A percentile compares a stretch with the other conserved stretches of the same genome.
Conservation (phyloP, 495 filamentous ascomycete species). For the Xylaria nigripes region DNA sequence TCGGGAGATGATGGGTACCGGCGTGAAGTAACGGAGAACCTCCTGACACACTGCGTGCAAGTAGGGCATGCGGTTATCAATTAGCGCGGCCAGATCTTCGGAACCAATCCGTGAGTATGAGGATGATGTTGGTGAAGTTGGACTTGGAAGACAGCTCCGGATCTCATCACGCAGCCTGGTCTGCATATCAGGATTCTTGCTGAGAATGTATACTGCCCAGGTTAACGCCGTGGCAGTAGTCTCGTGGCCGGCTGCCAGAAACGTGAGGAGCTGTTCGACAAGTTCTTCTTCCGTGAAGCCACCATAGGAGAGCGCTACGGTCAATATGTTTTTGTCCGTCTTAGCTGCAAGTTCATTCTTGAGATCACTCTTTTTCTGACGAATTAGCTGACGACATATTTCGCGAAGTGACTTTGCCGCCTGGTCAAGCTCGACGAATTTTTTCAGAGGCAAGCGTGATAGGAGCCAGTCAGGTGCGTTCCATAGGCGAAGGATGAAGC, state of each 20-base stretch:
- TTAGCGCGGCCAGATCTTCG: not conserved
- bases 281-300: slow-evolving; percentile 64
- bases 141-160: slow-evolving; percentile 47
- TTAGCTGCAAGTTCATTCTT: slow-evolving; percentile 38
- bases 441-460: slow-evolving; percentile 44
- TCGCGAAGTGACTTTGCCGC: slow-evolving; percentile 48
- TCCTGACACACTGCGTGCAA: slow-evolving; percentile 32
- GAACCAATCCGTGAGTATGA: not conserved
- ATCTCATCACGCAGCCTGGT: slow-evolving; percentile 31
- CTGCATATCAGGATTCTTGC: slow-evolving; percentile 31
- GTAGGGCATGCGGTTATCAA: slow-evolving; percentile 20
- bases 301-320: slow-evolving; percentile 59
- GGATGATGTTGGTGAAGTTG: slow-evolving; percentile 2
- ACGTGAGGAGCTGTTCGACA: slow-evolving; percentile 75
- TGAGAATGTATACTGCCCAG: slow-evolving; percentile 33
- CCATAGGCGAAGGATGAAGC: slow-evolving; percentile 30
- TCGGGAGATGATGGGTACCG: slow-evolving; percentile 29
- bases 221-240: slow-evolving; percentile 33
- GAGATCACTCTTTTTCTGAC: slow-evolving; percentile 49
- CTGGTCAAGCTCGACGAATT: slow-evolving; percentile 46
- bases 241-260: slow-evolving; percentile 73
- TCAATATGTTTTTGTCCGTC: slow-evolving; percentile 52
- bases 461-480: slow-evolving; percentile 40
- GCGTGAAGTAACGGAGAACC: slow-evolving; percentile 29
- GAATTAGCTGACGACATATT: slow-evolving; percentile 51